Base-by-base conservation (phyloP, 2,329 filamentous ascomycete species). In the Aspergillus persii region DNA sequence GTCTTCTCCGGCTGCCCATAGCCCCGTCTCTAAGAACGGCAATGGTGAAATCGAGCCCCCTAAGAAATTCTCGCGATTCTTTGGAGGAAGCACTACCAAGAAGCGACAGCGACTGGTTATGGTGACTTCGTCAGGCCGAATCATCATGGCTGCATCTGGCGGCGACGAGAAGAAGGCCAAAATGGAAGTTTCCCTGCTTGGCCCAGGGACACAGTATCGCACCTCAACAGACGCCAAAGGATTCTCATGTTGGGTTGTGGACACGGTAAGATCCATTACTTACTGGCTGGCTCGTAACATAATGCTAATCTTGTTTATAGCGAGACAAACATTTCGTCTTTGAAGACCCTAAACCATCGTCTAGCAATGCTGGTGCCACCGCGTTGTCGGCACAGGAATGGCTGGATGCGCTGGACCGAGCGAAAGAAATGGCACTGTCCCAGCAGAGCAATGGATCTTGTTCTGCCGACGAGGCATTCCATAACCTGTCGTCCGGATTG, bases 91-190 rank as follows among this genome's bases (percentile, higher is more conserved):
- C 70, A 91, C 90, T 8, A 90, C 90, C 8, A 99, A 98, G 80
- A 97, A 96, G 77, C 84, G 93, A 64, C 92, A 96, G 73, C 85
- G 95, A 50, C 81, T 99, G 56, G 95, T 99, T 6, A 93, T 99
- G 88, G 86, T 99, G 56, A 99, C 95, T 2, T 96, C 92, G 1
- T 92, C 90, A 67, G 95, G 90, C 15, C 88, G 95, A 48, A 89
- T 99, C 54, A 88, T 99, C 51, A 83, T 99, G 70, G 94, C 92
- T 11, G 91, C 95, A 4, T 89, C 93, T 27, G 93, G 94, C 6
- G 95, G 94, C 0, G 95, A 96, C 64, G 94, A 98, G 72, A 99
- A 99, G 79, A 93, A 95, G 74, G 85, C 92, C 26, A 99, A 99
- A 74, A 85, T 91, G 68, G 95, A 99, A 67, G 86, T 99, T 39